Percentiles rank a stretch among this genome's conserved stretches.
Evolutionary conservation across 2,329 filamentous ascomycete species (phyloP).

Genomic region (Paramyrothecium roridum): DNA sequence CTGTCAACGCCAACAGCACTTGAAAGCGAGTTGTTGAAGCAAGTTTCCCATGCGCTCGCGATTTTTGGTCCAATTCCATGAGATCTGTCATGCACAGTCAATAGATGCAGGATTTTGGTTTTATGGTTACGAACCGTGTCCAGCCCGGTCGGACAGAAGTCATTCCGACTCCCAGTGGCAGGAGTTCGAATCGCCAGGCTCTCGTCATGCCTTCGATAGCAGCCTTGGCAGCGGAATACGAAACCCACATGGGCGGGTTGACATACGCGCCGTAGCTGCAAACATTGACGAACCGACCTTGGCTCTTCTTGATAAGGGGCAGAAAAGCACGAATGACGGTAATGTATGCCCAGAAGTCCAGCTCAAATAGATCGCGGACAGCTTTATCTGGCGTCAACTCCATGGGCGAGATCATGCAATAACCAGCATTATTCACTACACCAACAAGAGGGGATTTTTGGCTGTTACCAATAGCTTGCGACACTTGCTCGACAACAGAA

Average conservation of each 20-base stretch:
- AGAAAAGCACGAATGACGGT: background rate
- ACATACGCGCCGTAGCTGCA: constrained; percentile 1
- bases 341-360: constrained; percentile 2
- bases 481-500: background rate
- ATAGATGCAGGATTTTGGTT: background rate
- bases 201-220: constrained; percentile 1
- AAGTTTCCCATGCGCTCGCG: background rate
- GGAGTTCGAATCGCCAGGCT: background rate
- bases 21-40: background rate
- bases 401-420: constrained; percentile 1
- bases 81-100: background rate
- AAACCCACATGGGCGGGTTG: background rate
- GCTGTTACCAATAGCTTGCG: background rate
- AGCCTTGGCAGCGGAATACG: background rate
- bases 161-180: background rate
- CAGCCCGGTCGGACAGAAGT: background rate
- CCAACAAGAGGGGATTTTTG: background rate
- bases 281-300: background rate
- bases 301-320: background rate
- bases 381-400: background rate
- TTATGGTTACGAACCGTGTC: background rate
- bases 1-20: background rate
- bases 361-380: background rate
- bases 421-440: background rate
- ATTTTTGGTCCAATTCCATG: background rate